Evolutionary conservation across 2,329 filamentous ascomycete species (phyloP), one percentile per base, ranked within the genome.

Genomic region (Hypoxylon sp.): DNA sequence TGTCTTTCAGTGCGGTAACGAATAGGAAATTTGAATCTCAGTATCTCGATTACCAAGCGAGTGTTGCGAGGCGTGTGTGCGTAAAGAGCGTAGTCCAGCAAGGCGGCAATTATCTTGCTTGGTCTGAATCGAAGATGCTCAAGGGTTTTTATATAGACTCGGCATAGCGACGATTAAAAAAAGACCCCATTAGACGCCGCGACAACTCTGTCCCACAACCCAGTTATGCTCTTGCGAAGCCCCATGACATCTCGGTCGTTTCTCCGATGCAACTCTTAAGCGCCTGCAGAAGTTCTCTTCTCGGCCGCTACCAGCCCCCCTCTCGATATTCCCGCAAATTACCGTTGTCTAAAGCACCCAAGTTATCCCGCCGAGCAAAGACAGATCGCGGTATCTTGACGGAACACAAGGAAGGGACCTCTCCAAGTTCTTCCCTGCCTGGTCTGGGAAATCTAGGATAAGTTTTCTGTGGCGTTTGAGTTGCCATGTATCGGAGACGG

Each of bases 261-360:
- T 48, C 60, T 45, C 53, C 44, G 49, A 68, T 66, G 59, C 60
- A 57, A 68, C 63, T 55, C 36, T 56, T 61, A 61, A 61, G 63
- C 63, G 66, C 66, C 63, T 22, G 42, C 61, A 48, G 30, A 36
- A n/a, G 4, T 11, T 40, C 16, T 18, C 36, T 11, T 40, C 16
- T 18, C 36, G 16, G 16, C 45, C 44, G n/a, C 14, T 61, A 16
- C 58, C 51, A n/a, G n/a, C 33, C 32, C 11, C 26, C 30, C 36
- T 42, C 38, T 56, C 14, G 42, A 52, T 40, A 33, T 51, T 51
- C 16, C 38, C 30, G 24, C 33, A 2, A 50, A 36, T 12, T 48
- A n/a, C 30, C 24, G 32, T 42, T 30, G 51, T 62, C 40, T 45
- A 11, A 38, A 57, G 22, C 45, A 40, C 44, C 18, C n/a, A 14